These are phyloP conservation scores for Tuber microsphaerosporum DNA, from an alignment of 495 filamentous ascomycete species.

Conservation along the genomic window DNA sequence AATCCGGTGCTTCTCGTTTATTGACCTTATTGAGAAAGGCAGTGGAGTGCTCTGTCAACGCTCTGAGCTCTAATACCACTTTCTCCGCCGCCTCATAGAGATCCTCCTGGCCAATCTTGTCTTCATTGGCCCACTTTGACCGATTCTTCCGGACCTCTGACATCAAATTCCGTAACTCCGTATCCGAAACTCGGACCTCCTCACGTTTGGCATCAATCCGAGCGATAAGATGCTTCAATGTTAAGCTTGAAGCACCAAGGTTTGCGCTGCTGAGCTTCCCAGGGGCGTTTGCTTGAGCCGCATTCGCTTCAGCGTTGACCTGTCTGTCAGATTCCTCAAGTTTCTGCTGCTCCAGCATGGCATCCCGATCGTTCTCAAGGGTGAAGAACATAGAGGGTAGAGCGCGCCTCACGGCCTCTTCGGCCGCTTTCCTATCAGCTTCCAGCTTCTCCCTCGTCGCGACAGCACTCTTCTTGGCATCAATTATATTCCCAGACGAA, in stretches of 20 bases:
- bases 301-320: conserved; percentile 71
- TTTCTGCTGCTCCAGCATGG: conserved; percentile 95
- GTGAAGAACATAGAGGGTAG: conserved; percentile 92
- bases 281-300: conserved; percentile 48
- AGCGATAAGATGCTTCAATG: conserved; percentile 90
- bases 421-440: conserved; percentile 85
- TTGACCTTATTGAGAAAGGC: conserved; percentile 89
- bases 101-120: conserved; percentile 94
- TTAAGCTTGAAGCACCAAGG: conserved; percentile 92
- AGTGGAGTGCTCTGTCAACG: conserved; percentile 89
- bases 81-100: conserved; percentile 95
- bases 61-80: conserved; percentile 90
- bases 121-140: conserved; percentile 98
- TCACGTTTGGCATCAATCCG: conserved; percentile 87
- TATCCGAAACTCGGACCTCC: conserved; percentile 80
- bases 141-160: conserved; percentile 94
- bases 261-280: conserved; percentile 88
- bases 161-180: conserved; percentile 83
- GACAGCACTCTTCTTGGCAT: conserved; percentile 46
- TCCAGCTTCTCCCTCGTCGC: conserved; percentile 79
- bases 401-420: conserved; percentile 79
- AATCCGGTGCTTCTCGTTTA: conserved; percentile 94
- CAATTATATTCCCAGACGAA: conserved; percentile 48
- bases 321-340: conserved; percentile 94
- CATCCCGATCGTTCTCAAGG: conserved; percentile 84